phyloP scores from a whole-genome alignment of 2,329 filamentous ascomycete species.

The Exophiala viscosa region DNA sequence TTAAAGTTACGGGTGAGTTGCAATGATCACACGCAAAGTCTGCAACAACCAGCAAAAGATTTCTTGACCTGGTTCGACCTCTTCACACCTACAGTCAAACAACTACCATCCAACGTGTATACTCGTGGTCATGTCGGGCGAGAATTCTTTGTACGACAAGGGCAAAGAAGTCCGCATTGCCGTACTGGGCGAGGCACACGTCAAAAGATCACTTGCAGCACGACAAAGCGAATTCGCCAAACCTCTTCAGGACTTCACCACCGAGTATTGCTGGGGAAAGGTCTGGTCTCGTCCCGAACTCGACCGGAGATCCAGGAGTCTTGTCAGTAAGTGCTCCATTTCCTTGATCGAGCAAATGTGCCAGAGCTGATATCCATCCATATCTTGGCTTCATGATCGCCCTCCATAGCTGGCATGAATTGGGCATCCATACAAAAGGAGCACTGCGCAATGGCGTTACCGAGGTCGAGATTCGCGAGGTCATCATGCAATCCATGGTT shows the following conservation, averaged over 20 bases:
- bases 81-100: no score
- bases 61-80: no score
- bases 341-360: no score
- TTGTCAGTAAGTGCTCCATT: conserved; percentile 3
- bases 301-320: conserved; percentile 3
- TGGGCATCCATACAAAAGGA: conserved; percentile 59
- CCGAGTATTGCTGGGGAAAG: conserved; percentile 6
- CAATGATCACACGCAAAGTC: no score
- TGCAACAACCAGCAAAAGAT: no score
- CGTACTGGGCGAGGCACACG: conserved; percentile 1
- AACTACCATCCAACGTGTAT: no score
- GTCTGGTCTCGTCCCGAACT: conserved; percentile 6
- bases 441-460: conserved; percentile 60
- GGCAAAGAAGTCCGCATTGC: not conserved
- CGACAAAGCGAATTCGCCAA: conserved; percentile 4
- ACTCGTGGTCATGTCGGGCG: not conserved
- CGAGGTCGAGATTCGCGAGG: conserved; percentile 58
- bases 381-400: conserved; percentile 58
- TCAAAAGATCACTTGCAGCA: not conserved
- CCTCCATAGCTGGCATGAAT: conserved; percentile 55
- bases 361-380: not conserved
- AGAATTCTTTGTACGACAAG: conserved; percentile 2
- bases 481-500: conserved; percentile 24
- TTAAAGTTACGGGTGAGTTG: no score
- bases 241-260: conserved; percentile 6